These are phyloP conservation scores for Nakataea oryzae DNA, from an alignment of 2,329 filamentous ascomycete genomes.

Conservation along the genomic window DNA sequence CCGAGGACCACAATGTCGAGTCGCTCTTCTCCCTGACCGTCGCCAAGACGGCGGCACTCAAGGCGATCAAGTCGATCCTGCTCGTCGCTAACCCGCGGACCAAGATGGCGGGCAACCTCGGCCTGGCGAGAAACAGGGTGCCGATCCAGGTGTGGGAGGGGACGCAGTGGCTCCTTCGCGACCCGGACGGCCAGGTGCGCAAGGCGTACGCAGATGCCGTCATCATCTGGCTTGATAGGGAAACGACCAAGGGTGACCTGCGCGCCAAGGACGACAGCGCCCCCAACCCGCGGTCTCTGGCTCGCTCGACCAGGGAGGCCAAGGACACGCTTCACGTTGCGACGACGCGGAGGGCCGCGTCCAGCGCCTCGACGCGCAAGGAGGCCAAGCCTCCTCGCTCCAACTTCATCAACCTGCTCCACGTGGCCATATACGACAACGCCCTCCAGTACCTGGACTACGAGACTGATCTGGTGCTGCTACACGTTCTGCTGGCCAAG, in stretches of 20 bases:
- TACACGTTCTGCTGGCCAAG: slow-evolving; percentile 67
- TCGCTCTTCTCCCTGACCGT: slow-evolving; percentile 41
- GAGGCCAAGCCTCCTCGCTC: slow-evolving; percentile 44
- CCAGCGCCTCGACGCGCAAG: slow-evolving; percentile 54
- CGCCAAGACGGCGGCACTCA: slow-evolving; percentile 57
- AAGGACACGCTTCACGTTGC: not conserved
- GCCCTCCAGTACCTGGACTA: slow-evolving; percentile 62
- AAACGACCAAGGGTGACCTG: slow-evolving; percentile 59
- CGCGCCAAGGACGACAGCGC: slow-evolving; percentile 47
- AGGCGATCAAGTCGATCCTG: slow-evolving; percentile 73
- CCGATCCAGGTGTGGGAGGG: slow-evolving; percentile 85
- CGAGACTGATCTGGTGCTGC: slow-evolving; percentile 63
- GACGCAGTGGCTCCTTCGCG: slow-evolving; percentile 86
- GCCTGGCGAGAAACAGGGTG: slow-evolving; percentile 63
- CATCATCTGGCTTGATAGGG: slow-evolving; percentile 73
- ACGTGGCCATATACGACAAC: slow-evolving; percentile 83
- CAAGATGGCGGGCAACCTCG: slow-evolving; percentile 45
- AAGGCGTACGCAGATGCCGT: slow-evolving; percentile 79
- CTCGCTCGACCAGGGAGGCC: not conserved
- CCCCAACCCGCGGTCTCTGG: slow-evolving; percentile 10
- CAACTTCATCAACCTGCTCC: slow-evolving; percentile 73
- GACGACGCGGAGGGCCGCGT: slow-evolving; percentile 54
- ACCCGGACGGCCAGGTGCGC: slow-evolving; percentile 66
- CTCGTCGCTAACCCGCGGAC: slow-evolving; percentile 65
- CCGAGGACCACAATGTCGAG: slow-evolving; percentile 30